Evolutionary conservation across 208 protist species (phyloP), one percentile per base, ranked within the genome.

Genomic region (Trypanosoma boissoni): DNA sequence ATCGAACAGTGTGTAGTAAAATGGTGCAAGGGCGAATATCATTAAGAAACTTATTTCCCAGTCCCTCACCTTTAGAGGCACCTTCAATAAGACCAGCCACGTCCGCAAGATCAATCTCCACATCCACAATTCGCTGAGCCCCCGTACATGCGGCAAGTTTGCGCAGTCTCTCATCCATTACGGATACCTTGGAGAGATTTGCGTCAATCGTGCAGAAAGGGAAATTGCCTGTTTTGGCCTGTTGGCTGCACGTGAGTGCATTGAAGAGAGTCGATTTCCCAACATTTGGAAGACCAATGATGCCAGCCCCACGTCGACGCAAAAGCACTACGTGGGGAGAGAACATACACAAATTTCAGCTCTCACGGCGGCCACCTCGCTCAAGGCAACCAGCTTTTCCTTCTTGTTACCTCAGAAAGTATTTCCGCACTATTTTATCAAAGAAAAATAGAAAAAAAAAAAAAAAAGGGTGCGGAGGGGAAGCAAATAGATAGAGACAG

Each of bases 211-310:
- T 97, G 59, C 91, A 96, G 57, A 97, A 97, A 7, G 91, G 89
- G 29, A 89, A 96, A 63, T 97, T 97, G 3, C 83, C 91, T n/a
- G 93, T 94, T 65, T 95, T 92, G 24, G 88, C 91, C 24, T 86
- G 69, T 55, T 86, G 68, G 26, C 78, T 85, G 66, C 84, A 90
- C 18, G 93, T 97, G 39, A 97, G 75, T 10, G 88, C 91, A 80
- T 97, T 97, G 58, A 97, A 97, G 20, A 97, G 71, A 45, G 92
- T 96, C 0, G 88, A 96, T 67, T 97, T 97, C 20, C 92, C 92
- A 27, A 96, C 82, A 67, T 97, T 96, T 1, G 92, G 87, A 9
- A 96, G 77, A 12, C 92, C 89, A 50, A 96, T 78, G 36, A 97
- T 95, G 26, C 92, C 92, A 14, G 85, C 84, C 31, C 86, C 74